A percentile compares a stretch with the other conserved stretches of the same genome.
phyloP scores from a whole-genome alignment of 1,139 yeast species.

The Protomyces inundatus region DNA sequence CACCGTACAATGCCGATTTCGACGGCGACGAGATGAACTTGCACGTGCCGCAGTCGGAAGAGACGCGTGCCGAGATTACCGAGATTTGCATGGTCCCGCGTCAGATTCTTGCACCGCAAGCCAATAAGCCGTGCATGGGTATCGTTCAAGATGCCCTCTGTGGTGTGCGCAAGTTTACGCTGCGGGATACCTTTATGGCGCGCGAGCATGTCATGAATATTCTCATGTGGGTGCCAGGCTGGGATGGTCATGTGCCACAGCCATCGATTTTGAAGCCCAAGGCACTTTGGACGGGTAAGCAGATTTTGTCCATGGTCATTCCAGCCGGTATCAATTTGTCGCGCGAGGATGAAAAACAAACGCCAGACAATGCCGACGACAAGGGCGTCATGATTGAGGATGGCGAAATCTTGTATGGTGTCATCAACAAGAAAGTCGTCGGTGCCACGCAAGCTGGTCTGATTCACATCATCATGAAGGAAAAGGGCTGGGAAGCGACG shows the following conservation, averaged over 20 bases:
- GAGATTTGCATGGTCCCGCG: conserved; percentile 95
- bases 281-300: conserved; percentile 98
- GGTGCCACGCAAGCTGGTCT: conserved; percentile 99
- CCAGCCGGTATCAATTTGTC: conserved; percentile 94
- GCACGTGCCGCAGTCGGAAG: conserved; percentile 98
- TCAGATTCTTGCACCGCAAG: conserved; percentile 96
- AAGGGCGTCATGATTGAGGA: conserved; percentile 87
- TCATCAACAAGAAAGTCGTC: conserved; percentile 93
- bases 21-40: conserved; percentile 99
- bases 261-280: conserved; percentile 93
- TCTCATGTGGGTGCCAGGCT: conserved; percentile 93
- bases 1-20: conserved; percentile 99
- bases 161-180: conserved; percentile 93
- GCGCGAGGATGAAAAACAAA: conserved; percentile 83
- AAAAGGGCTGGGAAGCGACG: conserved; percentile 88
- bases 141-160: conserved; percentile 97
- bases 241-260: conserved; percentile 98
- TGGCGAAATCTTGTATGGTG: conserved; percentile 95
- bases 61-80: conserved; percentile 91
- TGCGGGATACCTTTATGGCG: conserved; percentile 81
- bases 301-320: conserved; percentile 82
- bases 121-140: conserved; percentile 99
- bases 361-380: conserved; percentile 79
- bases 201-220: conserved; percentile 94
- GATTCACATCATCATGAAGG: conserved; percentile 94